Evolutionary conservation across 192 early-diverging fungal genomes (phyloP), one percentile per base, ranked within the genome.

Genomic region (Podila minutissima): DNA sequence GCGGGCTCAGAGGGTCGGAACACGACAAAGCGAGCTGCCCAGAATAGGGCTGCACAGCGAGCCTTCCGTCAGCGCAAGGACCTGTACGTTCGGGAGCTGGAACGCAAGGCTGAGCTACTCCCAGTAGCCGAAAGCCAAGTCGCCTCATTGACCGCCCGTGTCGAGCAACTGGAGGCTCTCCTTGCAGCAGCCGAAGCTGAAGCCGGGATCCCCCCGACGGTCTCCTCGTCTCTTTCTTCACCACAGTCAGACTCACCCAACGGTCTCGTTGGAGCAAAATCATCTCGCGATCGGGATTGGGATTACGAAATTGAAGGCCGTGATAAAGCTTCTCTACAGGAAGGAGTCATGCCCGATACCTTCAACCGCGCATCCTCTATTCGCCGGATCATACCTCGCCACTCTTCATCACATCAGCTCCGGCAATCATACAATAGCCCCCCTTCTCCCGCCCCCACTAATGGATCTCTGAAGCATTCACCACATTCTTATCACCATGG

Each of bases 11-110:
- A 71, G 35, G 75, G 75, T 20, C 75, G 75, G 9, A 78, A 78
- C 48, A 58, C 68, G 11, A 66, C 86, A 20, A 95, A 95, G 82
- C 89, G 95, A 63, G 94, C 94, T 0, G 94, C 92, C n/a, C 95
- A 97, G 75, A 97, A 97, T 79, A 89, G 95, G n/a, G 94, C 94
- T 2, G 95, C 95, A 0, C 95, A 97, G 83, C 88, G 94, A 4
- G 94, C 95, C 15, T 97, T 97, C 82, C 91, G 95, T 48, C 93
- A 96, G 82, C 89, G 95, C 60, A 90, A 92, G 61, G 91, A 94
- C 59, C 87, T 89, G 67, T 94, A 97, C 69, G 89, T 96, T 28
- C 88, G 91, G 62, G 87, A 91, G n/a, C 86, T 97, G 12, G 95
- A 97, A 82, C 85, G 84, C 11, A 88, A 90, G 64, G 91, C 92